Evolutionary conservation across 768 basidiomycete genomes (phyloP).

Genomic region (Tricholoma sp.): DNA sequence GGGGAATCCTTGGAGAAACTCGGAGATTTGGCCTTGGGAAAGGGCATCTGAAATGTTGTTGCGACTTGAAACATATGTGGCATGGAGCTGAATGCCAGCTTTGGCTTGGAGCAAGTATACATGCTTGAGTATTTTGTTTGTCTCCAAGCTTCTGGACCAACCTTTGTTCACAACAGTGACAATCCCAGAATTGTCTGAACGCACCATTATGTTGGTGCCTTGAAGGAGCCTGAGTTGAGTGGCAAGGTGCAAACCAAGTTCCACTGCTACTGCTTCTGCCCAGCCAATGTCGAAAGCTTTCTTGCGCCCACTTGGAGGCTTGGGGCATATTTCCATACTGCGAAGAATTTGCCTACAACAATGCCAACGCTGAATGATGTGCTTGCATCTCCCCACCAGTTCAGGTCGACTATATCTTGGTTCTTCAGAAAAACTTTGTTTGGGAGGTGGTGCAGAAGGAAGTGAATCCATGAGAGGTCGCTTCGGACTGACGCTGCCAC

Average conservation of each 20-base stretch:
- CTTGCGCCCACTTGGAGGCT: too few species aligned
- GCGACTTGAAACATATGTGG: background rate
- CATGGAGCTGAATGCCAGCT: background rate
- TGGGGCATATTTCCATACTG: too few species aligned
- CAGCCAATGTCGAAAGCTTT: background rate
- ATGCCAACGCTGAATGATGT: background rate
- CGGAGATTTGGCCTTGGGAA: too few species aligned
- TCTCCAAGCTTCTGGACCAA: too few species aligned
- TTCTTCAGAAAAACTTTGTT: background rate
- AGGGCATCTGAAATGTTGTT: background rate
- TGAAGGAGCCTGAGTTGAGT: background rate
- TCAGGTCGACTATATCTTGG: background rate
- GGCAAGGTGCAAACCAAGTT: background rate
- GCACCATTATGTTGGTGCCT: background rate
- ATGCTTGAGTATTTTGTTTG: too few species aligned
- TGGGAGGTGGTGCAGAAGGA: too few species aligned
- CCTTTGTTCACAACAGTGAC: too few species aligned
- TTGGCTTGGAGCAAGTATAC: too few species aligned
- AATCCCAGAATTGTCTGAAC: too few species aligned
- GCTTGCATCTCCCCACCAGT: background rate
- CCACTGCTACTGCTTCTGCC: background rate
- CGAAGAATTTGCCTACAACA: background rate
- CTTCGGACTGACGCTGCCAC: background rate
- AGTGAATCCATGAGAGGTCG: background rate
- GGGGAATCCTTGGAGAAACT: background rate